Conservation (phyloP, 331 rosid genomes). For the Ulmus americana region DNA sequence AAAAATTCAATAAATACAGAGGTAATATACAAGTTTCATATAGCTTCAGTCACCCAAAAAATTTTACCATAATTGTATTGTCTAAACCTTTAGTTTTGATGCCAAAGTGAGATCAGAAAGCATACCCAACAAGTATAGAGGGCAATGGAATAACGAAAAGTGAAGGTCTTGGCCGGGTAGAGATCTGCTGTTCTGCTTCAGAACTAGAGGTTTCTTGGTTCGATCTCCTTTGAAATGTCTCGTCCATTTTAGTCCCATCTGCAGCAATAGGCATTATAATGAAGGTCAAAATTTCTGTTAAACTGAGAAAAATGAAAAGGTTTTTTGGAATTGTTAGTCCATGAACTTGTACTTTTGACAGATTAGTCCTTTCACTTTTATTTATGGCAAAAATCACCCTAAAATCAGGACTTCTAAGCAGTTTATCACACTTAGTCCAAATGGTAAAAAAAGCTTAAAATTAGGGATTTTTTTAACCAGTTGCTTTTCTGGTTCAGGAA, state of each 20-base stretch:
- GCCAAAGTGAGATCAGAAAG: slow-evolving; percentile 5
- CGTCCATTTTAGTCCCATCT: slow-evolving; percentile 75
- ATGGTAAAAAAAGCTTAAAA: too few species aligned
- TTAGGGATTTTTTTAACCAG: too few species aligned
- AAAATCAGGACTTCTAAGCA: too few species aligned
- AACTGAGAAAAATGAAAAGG: slow-evolving; percentile 16
- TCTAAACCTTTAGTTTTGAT: slow-evolving; percentile 9
- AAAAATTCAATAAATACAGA: not conserved
- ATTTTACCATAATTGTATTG: not conserved
- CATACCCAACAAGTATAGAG: slow-evolving; percentile 94
- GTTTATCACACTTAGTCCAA: too few species aligned
- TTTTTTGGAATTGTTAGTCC: too few species aligned
- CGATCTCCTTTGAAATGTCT: slow-evolving; percentile 71
- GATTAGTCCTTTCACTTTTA: too few species aligned
- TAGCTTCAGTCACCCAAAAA: not conserved
- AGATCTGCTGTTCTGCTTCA: slow-evolving; percentile 63
- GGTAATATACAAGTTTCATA: not conserved
- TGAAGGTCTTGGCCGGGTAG: slow-evolving; percentile 73
- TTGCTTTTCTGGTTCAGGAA: too few species aligned
- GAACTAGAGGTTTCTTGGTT: slow-evolving; percentile 63
- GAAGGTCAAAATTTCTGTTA: slow-evolving; percentile 28
- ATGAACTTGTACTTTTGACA: too few species aligned
- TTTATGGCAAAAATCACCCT: too few species aligned
- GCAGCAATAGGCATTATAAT: slow-evolving; percentile 40
- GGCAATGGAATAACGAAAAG: slow-evolving; percentile 76